A percentile compares a stretch with the other conserved stretches of the same genome.
These are phyloP conservation scores for Lenzites betulinus DNA, from an alignment of 768 basidiomycete species.

Conservation along the genomic window DNA sequence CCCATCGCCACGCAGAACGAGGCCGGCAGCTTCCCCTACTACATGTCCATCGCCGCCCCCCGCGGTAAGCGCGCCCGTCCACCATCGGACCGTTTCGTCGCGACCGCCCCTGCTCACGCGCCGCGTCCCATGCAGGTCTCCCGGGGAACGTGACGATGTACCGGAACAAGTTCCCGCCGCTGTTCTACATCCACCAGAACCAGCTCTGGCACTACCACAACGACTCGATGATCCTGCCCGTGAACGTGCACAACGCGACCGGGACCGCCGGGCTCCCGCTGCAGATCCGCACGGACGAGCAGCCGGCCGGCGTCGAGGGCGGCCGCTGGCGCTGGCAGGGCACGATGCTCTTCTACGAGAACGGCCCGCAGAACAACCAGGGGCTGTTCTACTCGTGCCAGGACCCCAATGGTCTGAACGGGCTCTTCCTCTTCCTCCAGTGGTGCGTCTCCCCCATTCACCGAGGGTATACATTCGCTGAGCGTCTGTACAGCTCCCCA, in stretches of 20 bases:
- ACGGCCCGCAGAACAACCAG: constrained; percentile 42
- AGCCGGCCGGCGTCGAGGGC: constrained; percentile 41
- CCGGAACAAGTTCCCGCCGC: constrained; percentile 38
- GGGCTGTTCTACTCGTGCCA: constrained; percentile 47
- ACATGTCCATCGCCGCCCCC: constrained; percentile 25
- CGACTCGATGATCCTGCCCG: constrained; percentile 54
- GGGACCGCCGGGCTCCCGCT: constrained; percentile 43
- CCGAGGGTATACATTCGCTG: neutral
- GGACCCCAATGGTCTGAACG: constrained; percentile 37
- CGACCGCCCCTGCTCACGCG: neutral
- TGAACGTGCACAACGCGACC: constrained; percentile 57
- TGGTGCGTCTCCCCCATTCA: constrained; percentile 39
- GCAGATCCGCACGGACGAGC: constrained; percentile 47
- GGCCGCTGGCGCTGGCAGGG: constrained; percentile 59
- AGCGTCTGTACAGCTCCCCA: constrained; percentile 30
- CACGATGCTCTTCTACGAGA: constrained; percentile 51
- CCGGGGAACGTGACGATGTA: constrained; percentile 51
- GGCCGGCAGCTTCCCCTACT: constrained; percentile 9
- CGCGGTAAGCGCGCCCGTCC: constrained; percentile 17
- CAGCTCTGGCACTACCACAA: constrained; percentile 58
- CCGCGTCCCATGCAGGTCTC: constrained; percentile 35
- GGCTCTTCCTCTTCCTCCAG: constrained; percentile 51
- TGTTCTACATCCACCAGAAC: constrained; percentile 56
- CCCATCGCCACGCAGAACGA: constrained; percentile 12
- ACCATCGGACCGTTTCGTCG: too few species aligned